Evolutionary conservation across 1,284 basidiomycete genomes (phyloP), one percentile per base, ranked within the genome.

Genomic region (Kalmanozyma brasiliensis): DNA sequence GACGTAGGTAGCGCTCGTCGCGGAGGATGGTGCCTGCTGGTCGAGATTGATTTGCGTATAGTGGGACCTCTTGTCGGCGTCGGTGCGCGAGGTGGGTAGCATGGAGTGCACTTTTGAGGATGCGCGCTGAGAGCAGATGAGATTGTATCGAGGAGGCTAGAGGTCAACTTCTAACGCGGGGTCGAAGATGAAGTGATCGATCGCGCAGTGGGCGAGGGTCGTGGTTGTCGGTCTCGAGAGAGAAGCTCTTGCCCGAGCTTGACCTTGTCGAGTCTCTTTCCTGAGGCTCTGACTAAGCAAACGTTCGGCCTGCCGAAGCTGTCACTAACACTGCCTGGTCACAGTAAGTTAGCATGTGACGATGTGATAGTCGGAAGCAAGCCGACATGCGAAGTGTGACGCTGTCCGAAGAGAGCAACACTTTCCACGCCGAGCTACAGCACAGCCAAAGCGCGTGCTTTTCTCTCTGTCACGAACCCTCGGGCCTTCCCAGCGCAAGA

Each of bases 51-150:
- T 44, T 37, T 47, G 48, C 22, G 57, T 42, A 49, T 57, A 60
- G 46, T 52, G 61, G 32, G 61, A 56, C 41, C 60, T 51, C 46
- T 69, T 69, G 47, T 57, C 45, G 29, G 57, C 63, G 57, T 66
- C 52, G 34, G 17, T 60, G 57, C 53, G 58, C 42, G 59, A 62
- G 57, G 49, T 48, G 45, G 65, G 55, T 38, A 61, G 64, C 64
- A 67, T 67, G 45, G 52, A 56, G 64, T 46, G 52, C 48, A 48
- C 42, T 23, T 44, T 38, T 20, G 26, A 7, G 26, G 6, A 7
- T 7, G 26, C 26, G 26, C 26, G 11, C 6, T 29, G 26, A 11
- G 26, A 29, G 26, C 26, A n/a, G n/a, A n/a, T n/a, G 26, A 29
- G 26, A 29, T 29, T 7, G 26, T 29, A 29, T n/a, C n/a, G n/a